phyloP scores from a whole-genome alignment of 495 filamentous ascomycete species.

The Hypoxylon intermedium region DNA sequence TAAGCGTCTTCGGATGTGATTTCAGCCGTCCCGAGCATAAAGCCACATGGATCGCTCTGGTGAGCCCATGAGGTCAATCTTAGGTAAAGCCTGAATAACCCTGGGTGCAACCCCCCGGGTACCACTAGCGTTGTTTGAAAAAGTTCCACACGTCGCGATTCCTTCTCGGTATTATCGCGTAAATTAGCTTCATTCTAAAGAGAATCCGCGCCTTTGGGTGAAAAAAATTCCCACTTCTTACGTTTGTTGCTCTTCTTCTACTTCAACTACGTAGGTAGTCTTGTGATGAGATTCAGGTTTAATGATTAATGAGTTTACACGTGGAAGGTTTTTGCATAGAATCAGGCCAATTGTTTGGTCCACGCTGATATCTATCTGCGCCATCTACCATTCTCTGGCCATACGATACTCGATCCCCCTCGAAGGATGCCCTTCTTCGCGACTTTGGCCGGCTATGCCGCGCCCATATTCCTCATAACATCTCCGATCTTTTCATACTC shows the following conservation, averaged over 20 bases:
- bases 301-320: neutral
- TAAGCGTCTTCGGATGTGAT: conserved; percentile 21
- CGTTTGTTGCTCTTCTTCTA: neutral
- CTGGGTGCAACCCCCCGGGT: no score
- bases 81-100: conserved; percentile 9
- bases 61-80: no score
- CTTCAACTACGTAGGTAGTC: neutral
- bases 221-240: conserved; percentile 18
- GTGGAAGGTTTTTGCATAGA: conserved; percentile 2
- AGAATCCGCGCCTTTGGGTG: neutral
- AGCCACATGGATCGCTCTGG: neutral
- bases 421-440: conserved; percentile 51
- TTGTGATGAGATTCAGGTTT: conserved; percentile 1
- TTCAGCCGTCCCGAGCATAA: conserved; percentile 13
- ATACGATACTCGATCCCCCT: conserved; percentile 3
- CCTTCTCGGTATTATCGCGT: conserved; percentile 3
- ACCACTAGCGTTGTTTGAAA: no score
- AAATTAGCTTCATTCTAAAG: conserved; percentile 23
- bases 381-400: conserved; percentile 14
- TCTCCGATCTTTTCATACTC: conserved; percentile 87
- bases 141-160: conserved; percentile 28
- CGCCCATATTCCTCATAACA: conserved; percentile 70
- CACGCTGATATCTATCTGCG: neutral
- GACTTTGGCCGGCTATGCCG: conserved; percentile 56
- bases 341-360: conserved; percentile 11